Base-by-base conservation (phyloP, 2,329 filamentous ascomycete genomes). In the Didymellaceae sp. region DNA sequence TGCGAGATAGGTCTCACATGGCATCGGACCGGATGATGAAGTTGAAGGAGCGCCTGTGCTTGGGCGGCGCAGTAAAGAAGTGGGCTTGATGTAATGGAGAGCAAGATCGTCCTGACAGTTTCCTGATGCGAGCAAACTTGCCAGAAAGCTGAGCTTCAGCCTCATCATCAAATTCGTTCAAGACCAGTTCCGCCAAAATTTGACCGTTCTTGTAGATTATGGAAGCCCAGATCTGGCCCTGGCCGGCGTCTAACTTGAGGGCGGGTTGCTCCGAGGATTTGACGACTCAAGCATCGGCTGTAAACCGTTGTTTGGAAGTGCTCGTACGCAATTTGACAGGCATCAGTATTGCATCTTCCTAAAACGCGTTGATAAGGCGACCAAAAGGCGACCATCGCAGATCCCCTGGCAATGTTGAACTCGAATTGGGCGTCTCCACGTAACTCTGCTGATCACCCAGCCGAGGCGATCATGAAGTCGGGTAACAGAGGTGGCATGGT, bases 51-150 rank as follows among this genome's bases (percentile, higher is more conserved):
- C 37, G 41, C 43, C 54, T 57, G 55, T 55, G 55, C 60, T 32
- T 13, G 16, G 51, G 57, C 59, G 59, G 59, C 59, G 48, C 45
- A 44, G 41, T 40, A 50, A 55, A 58, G 51, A 51, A 57, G 52
- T 46, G 49, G 52, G 52, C 46, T 52, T 45, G 45, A 57, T 52
- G 50, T 51, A n/a, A n/a, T n/a, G 40, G 35, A 52, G 57, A 57
- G 60, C 58, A 52, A 52, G 57, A 54, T 52, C 48, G 41, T 26
- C 47, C 38, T 45, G 40, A 25, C n/a, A 37, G 41, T 41, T 51
- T 51, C 47, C 47, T 25, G 20, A 25, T 33, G 8, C 25, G 22
- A 41, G 22, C 10, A 25, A 28, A 33, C 31, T 41, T 41, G 30
- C 31, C 30, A 25, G 37, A 6, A 21, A 18, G 32, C 35, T 26